phyloP scores from a whole-genome alignment of 495 filamentous ascomycete genomes.

The Baudoinia panamericana region DNA sequence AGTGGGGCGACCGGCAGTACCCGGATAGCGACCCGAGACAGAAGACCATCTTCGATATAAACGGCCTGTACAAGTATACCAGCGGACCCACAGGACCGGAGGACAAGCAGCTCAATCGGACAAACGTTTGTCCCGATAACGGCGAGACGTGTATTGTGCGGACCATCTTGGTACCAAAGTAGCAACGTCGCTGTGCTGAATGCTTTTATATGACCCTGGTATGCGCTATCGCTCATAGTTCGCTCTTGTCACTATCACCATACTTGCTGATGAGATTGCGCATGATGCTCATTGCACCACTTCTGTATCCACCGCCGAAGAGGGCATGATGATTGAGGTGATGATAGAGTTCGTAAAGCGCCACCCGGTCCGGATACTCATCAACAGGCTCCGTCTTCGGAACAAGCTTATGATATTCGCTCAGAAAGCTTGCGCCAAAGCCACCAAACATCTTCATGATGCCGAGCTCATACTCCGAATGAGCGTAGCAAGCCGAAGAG shows the following conservation, averaged over 20 bases:
- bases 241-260: constrained; percentile 21
- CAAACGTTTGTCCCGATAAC: constrained; percentile 18
- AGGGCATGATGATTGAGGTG: constrained; percentile 78
- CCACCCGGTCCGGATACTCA: constrained; percentile 72
- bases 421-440: constrained; percentile 58
- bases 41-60: constrained; percentile 10
- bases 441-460: constrained; percentile 97
- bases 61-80: constrained; percentile 12
- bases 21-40: constrained; percentile 20
- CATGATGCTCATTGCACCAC: constrained; percentile 65
- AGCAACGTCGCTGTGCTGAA: too few relatives aligned
- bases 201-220: too few relatives aligned
- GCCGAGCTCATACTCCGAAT: constrained; percentile 78
- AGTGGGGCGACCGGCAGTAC: constrained; percentile 25
- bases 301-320: constrained; percentile 65
- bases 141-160: constrained; percentile 12
- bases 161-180: constrained; percentile 3
- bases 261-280: constrained; percentile 57
- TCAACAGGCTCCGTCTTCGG: constrained; percentile 68
- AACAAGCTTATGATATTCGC: constrained; percentile 59
- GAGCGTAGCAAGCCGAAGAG: constrained; percentile 65
- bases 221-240: constrained; percentile 11
- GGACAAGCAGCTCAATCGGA: constrained; percentile 19
- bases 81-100: constrained; percentile 17
- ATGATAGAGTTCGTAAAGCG: constrained; percentile 76